Percentiles rank a stretch among this genome's conserved stretches.
phyloP scores from a whole-genome alignment of 2,329 filamentous ascomycete genomes.

The Pseudogymnoascus sp. region DNA sequence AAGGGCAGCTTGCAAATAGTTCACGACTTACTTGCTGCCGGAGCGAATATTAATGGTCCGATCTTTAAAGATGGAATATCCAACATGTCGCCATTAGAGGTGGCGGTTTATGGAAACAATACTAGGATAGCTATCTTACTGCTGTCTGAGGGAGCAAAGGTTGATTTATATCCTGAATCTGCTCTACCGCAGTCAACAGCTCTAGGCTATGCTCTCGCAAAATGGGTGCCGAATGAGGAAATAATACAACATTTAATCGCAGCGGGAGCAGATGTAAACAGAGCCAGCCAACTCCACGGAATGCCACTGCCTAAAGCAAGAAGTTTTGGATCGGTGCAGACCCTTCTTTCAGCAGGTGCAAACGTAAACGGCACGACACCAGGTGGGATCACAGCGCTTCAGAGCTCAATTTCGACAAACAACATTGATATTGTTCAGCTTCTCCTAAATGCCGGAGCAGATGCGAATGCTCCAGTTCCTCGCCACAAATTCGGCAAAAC shows the following conservation, averaged over 20 bases:
- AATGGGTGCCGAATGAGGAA: neutral
- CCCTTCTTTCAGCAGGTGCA: constrained; percentile 10
- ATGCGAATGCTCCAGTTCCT: constrained; percentile 11
- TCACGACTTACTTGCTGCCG: neutral
- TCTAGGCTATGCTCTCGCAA: neutral
- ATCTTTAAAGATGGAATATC: neutral
- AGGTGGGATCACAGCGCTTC: neutral
- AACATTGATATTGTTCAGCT: constrained; percentile 10
- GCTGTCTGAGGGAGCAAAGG: constrained; percentile 9
- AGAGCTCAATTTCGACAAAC: neutral
- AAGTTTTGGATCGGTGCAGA: neutral
- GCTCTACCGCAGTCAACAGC: neutral
- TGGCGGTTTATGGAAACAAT: neutral
- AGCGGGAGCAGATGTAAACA: constrained; percentile 36
- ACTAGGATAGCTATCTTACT: constrained; percentile 8
- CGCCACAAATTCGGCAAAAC: constrained; percentile 11
- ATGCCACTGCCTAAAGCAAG: constrained; percentile 8
- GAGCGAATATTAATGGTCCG: neutral
- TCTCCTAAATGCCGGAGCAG: constrained; percentile 12
- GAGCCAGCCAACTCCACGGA: neutral
- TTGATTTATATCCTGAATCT: neutral
- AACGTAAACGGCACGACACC: constrained; percentile 10
- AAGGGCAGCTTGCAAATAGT: neutral
- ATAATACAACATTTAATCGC: constrained; percentile 38
- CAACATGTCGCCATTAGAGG: constrained; percentile 1